Evolutionary conservation across 257 asterid species (phyloP).

Genomic region (Coffea canephora): DNA sequence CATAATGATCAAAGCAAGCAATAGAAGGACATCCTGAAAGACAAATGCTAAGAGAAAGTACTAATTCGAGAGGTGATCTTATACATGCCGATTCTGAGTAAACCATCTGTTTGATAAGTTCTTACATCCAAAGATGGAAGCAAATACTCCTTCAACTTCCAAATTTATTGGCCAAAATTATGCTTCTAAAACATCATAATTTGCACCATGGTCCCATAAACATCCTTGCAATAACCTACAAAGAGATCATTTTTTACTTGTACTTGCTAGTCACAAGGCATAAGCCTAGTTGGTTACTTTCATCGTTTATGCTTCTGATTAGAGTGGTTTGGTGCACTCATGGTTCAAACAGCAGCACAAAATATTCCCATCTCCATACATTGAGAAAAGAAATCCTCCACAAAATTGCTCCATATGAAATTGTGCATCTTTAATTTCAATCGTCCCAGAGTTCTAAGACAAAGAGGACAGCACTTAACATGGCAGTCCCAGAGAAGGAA

Average conservation of each 20-base stretch:
- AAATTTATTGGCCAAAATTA: neutral
- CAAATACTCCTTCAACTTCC: neutral
- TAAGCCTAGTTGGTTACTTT: neutral
- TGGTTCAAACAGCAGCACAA: neutral
- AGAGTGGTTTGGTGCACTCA: neutral
- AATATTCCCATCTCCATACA: neutral
- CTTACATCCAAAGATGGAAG: neutral
- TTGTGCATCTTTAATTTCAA: neutral
- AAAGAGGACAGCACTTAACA: neutral
- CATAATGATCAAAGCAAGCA: neutral
- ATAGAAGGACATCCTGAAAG: neutral
- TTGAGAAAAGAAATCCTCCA: neutral
- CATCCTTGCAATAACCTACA: neutral
- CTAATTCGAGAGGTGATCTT: neutral
- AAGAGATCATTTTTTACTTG: neutral
- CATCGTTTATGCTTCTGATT: neutral
- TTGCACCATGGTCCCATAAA: neutral
- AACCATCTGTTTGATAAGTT: neutral
- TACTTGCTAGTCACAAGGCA: neutral
- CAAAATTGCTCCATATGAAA: neutral
- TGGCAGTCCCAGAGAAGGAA: neutral
- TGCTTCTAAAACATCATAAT: neutral
- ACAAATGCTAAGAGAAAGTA: neutral
- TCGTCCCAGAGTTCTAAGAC: too few relatives aligned
- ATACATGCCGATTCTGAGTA: neutral